Percentiles rank a stretch among this genome's conserved stretches.
phyloP scores from a whole-genome alignment of 352 stramenopile species.

The Aphanomyces astaci region DNA sequence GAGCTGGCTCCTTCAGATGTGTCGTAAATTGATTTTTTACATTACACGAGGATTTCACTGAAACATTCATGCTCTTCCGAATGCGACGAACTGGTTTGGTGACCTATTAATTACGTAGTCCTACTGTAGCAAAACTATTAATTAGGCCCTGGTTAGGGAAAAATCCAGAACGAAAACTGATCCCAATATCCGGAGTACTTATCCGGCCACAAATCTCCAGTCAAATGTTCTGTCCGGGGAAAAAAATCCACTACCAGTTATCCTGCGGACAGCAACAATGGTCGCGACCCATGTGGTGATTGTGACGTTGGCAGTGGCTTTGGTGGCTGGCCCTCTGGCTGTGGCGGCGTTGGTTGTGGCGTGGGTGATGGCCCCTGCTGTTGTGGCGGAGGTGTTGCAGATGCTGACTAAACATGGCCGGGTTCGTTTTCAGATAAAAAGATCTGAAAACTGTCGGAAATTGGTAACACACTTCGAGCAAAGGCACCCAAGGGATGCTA shows the following conservation, averaged over 20 bases:
- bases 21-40: too few relatives aligned
- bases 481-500: background rate
- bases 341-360: background rate
- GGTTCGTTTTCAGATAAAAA: background rate
- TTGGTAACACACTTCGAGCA: background rate
- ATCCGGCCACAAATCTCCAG: too few relatives aligned
- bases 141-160: background rate
- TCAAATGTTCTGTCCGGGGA: background rate
- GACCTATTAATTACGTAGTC: too few relatives aligned
- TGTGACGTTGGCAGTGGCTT: background rate
- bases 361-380: background rate
- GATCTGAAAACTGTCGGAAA: background rate
- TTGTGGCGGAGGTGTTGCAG: background rate
- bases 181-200: too few relatives aligned
- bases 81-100: too few relatives aligned
- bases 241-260: too few relatives aligned
- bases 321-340: background rate
- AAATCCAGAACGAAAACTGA: background rate
- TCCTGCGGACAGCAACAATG: too few relatives aligned
- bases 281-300: background rate
- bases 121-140: too few relatives aligned
- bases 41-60: too few relatives aligned
- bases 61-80: too few relatives aligned
- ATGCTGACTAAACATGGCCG: background rate
- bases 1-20: too few relatives aligned